These are phyloP conservation scores for Saccharum officinarum DNA, from an alignment of 176 grass and related monocot genomes.

Conservation along the genomic window DNA sequence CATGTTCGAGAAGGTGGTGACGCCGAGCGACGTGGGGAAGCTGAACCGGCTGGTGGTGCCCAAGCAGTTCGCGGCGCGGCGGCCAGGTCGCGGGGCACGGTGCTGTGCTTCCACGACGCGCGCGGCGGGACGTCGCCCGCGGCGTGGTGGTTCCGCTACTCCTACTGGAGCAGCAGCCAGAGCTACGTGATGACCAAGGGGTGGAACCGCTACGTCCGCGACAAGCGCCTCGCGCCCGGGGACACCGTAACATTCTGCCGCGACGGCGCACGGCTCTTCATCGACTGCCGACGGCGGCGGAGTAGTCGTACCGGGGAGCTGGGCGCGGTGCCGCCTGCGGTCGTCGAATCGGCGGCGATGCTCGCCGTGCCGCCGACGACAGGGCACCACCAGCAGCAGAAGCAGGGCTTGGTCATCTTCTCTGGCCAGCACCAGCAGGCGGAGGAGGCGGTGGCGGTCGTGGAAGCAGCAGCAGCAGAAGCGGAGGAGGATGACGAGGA, in stretches of 20 bases:
- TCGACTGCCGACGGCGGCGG: constrained; percentile 37
- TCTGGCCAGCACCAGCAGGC: neutral
- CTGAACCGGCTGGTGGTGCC: constrained; percentile 66
- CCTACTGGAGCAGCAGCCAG: constrained; percentile 94
- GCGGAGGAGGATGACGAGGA: neutral
- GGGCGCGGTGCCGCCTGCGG: neutral
- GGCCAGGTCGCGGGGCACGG: constrained; percentile 14
- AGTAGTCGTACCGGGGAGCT: neutral
- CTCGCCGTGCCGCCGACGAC: neutral
- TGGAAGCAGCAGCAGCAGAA: neutral
- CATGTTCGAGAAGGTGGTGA: constrained; percentile 54
- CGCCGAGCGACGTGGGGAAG: constrained; percentile 56
- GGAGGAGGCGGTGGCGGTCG: neutral
- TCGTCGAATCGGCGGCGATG: neutral
- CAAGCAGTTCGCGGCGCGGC: constrained; percentile 45
- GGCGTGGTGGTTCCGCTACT: constrained; percentile 78
- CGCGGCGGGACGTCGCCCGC: neutral
- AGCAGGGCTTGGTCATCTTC: neutral
- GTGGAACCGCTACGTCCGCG: constrained; percentile 75
- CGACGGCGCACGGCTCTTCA: constrained; percentile 28
- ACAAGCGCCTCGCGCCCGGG: constrained; percentile 52
- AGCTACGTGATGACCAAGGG: constrained; percentile 95
- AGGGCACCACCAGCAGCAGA: neutral
- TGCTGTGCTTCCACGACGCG: constrained; percentile 54
- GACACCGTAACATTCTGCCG: constrained; percentile 67